Evolutionary conservation across 768 basidiomycete genomes (phyloP).

Genomic region (Mrakia frigida): DNA sequence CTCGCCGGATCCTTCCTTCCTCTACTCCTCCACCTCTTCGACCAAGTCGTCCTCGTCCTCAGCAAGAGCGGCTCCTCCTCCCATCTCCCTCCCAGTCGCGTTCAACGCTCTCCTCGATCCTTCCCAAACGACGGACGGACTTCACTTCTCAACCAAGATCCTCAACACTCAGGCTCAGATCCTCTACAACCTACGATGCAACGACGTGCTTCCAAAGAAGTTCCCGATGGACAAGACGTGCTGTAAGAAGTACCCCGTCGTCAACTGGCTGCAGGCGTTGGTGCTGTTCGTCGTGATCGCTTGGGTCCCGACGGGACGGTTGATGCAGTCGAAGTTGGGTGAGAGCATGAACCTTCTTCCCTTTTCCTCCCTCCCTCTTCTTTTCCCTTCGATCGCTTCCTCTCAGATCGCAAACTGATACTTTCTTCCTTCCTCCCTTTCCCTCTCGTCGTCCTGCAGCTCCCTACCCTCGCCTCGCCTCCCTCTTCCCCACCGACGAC

Average conservation of each 20-base stretch:
- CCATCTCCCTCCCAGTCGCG: slow-evolving; percentile 63
- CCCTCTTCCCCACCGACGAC: slow-evolving; percentile 37
- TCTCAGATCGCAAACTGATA: too few relatives aligned
- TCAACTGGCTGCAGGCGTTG: slow-evolving; percentile 44
- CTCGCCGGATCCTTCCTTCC: slow-evolving; percentile 34
- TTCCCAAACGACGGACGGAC: slow-evolving; percentile 71
- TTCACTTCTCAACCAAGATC: slow-evolving; percentile 67
- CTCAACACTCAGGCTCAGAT: slow-evolving; percentile 67
- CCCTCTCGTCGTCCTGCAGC: neutral
- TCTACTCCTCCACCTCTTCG: slow-evolving; percentile 32
- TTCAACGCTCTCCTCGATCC: slow-evolving; percentile 75
- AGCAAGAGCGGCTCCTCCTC: slow-evolving; percentile 37
- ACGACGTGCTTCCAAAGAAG: slow-evolving; percentile 58
- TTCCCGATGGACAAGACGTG: slow-evolving; percentile 71
- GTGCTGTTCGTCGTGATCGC: slow-evolving; percentile 39
- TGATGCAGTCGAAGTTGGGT: slow-evolving; percentile 22
- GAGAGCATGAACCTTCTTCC: neutral
- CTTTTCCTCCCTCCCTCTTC: neutral
- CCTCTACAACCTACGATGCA: slow-evolving; percentile 74
- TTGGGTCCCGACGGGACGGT: slow-evolving; percentile 32
- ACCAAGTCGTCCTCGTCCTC: slow-evolving; percentile 33
- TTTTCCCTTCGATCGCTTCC: neutral
- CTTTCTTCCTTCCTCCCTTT: neutral
- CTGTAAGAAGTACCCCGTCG: slow-evolving; percentile 67
- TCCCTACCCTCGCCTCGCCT: neutral